Conservation (phyloP, 257 asterid species). For the Lycium barbarum region DNA sequence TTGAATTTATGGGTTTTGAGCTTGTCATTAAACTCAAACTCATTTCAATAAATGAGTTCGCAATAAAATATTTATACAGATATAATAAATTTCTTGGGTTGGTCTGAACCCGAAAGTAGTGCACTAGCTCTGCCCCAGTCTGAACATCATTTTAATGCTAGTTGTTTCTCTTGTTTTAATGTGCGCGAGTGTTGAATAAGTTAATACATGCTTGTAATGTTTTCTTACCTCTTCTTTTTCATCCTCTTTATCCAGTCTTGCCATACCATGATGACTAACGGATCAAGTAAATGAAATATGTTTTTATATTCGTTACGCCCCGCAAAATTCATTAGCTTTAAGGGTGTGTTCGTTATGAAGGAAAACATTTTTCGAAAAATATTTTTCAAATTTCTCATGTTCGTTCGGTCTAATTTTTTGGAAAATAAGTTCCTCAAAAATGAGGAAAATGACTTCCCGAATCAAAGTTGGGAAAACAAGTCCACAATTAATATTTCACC, state of each 20-base stretch:
- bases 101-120: neutral
- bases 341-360: no score
- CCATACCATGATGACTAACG: neutral
- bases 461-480: no score
- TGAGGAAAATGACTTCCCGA: no score
- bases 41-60: neutral
- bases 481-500: no score
- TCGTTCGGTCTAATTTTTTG: no score
- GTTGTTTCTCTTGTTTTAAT: neutral
- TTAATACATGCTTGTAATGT: neutral
- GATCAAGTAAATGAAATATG: neutral
- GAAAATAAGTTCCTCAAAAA: no score
- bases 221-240: neutral
- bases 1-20: no score
- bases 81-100: neutral
- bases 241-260: neutral
- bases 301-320: neutral
- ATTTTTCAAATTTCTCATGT: no score
- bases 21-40: neutral
- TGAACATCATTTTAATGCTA: neutral
- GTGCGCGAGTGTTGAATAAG: neutral
- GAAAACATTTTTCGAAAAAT: no score
- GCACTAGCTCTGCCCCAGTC: neutral
- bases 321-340: neutral
- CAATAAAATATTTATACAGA: neutral